Base-by-base conservation (phyloP, 78 protist species). In the Dictyostelium purpureum region DNA sequence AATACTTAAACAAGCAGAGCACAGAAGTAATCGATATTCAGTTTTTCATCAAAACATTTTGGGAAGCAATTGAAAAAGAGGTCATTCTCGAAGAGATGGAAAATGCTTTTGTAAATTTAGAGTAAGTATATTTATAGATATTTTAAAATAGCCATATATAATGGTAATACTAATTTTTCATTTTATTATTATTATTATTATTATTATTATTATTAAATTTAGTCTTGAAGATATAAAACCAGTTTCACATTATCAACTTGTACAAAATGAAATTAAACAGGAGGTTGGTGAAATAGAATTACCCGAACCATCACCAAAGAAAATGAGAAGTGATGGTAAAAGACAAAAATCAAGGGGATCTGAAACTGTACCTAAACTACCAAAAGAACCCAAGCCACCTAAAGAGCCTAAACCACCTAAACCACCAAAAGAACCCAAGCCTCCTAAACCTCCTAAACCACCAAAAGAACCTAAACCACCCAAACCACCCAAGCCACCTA, bases 171-270 rank as follows among this genome's bases (percentile, higher is more conserved):
- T 54, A 54, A 6, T n/a, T 6, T 54, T 54, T 21, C 3, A 16
- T 24, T 19, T 56, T 56, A 56, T 35, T 63, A 35, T 0, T 63
- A 3, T 63, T 63, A 65, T 0, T 18, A 65, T 69, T 7, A 1
- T 0, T 14, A 42, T 69, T 35, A 74, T 57, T 26, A 57, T 0
- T 57, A 52, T 6, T 33, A 31, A 52, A 19, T 9, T 49, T n/a
- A 37, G 89, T 54, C 26, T 70, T 12, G 71, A 70, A 26, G 90
- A 83, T 71, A 83, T 83, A 31, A 67, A 28, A 70, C 70, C 79
- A 24, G 66, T 51, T 9, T 70, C 90, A 21, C 79, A 61, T 56
- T 83, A 56, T 71, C 59, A 83, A 83, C 38, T 2, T 12, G 79
- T 83, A 19, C 61, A 83, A 31, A 26, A 57, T 31, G 61, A 47